A percentile compares a stretch with the other conserved stretches of the same genome.
Conservation (phyloP, 177 flowering plant genomes). For the Telopea speciosissima region DNA sequence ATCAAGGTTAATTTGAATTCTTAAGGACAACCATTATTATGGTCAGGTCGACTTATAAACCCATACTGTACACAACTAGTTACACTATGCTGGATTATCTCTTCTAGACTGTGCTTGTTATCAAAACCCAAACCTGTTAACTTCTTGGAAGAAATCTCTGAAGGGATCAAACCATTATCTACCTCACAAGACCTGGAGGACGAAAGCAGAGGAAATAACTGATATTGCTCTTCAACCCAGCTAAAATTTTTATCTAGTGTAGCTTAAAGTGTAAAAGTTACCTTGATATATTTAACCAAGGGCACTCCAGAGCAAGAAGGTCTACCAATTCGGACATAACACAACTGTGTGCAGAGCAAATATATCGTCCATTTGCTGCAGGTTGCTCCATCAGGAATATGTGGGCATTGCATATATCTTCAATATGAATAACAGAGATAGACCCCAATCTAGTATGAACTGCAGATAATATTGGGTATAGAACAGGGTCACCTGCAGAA, state of each 20-base stretch:
- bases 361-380: conserved; percentile 52
- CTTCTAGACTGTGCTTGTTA: conserved; percentile 46
- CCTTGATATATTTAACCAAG: conserved; percentile 30
- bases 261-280: conserved; percentile 14
- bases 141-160: conserved; percentile 55
- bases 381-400: conserved; percentile 61
- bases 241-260: background rate
- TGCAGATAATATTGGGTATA: conserved; percentile 40
- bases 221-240: background rate
- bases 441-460: conserved; percentile 73
- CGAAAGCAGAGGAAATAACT: background rate
- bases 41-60: conserved; percentile 22
- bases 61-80: conserved; percentile 34
- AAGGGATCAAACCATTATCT: conserved; percentile 23
- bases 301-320: conserved; percentile 34
- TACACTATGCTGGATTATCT: conserved; percentile 39
- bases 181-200: conserved; percentile 25
- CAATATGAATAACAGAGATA: conserved; percentile 59
- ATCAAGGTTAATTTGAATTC: background rate
- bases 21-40: background rate
- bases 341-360: conserved; percentile 47
- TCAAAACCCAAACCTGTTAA: conserved; percentile 52
- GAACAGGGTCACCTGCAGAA: conserved; percentile 20
- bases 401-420: conserved; percentile 75
- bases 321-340: conserved; percentile 31